A percentile compares a stretch with the other conserved stretches of the same genome.
Conservation (phyloP, 345 rosid species). For the Camelina hispida region DNA sequence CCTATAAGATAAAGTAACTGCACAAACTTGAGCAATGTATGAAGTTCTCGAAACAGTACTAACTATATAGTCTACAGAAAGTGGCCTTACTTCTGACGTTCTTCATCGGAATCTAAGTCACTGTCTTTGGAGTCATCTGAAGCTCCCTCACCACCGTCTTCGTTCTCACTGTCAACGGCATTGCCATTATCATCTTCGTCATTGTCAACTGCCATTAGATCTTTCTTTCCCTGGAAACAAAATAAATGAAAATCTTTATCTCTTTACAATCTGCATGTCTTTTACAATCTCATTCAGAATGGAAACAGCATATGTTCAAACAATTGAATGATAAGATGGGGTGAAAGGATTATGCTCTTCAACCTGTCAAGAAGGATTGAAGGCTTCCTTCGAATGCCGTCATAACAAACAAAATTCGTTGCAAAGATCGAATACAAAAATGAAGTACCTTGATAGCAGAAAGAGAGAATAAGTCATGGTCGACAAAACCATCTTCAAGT, state of each 20-base stretch:
- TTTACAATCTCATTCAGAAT: not conserved
- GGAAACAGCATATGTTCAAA: conserved; percentile 11
- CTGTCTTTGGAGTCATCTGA: conserved; percentile 56
- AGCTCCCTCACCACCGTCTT: conserved; percentile 46
- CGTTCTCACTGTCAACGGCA: conserved; percentile 57
- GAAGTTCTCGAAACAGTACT: not conserved
- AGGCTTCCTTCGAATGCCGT: conserved; percentile 2
- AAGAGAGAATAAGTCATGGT: conserved; percentile 86
- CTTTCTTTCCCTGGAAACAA: conserved; percentile 77
- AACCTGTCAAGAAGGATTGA: not conserved
- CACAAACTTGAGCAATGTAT: conserved; percentile 18
- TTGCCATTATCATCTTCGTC: conserved; percentile 57
- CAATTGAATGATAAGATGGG: not conserved
- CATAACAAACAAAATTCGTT: not conserved
- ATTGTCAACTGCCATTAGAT: conserved; percentile 75
- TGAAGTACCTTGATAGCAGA: conserved; percentile 78
- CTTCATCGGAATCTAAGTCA: conserved; percentile 83
- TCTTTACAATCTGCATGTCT: too few species aligned
- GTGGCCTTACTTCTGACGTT: conserved; percentile 60
- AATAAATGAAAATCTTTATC: not conserved
- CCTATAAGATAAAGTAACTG: conserved; percentile 6
- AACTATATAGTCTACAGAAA: not conserved
- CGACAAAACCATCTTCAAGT: conserved; percentile 79
- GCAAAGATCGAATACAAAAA: conserved; percentile 3
- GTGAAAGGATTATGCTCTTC: not conserved